Conservation (phyloP, 148 eudicot species). For the Rhododendron williamsianum region DNA sequence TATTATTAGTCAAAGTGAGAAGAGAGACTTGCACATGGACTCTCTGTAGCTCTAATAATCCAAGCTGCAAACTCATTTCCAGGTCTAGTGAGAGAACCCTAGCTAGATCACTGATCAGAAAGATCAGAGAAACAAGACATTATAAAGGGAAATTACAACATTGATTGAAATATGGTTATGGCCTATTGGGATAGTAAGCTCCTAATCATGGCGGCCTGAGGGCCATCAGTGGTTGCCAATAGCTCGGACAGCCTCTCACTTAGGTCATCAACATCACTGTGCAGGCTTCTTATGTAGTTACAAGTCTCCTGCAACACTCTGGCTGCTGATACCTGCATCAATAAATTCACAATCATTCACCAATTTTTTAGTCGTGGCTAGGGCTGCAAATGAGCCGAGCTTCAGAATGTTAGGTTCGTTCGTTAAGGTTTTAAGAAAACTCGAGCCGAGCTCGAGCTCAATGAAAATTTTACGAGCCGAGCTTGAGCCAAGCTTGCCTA, state of each 20-base stretch:
- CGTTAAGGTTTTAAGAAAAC: neutral
- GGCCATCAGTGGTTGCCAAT: conserved; percentile 30
- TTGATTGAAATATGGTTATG: neutral
- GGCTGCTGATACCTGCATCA: conserved; percentile 32
- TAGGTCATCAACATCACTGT: conserved; percentile 40
- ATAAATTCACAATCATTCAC: neutral
- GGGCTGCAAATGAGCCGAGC: no score
- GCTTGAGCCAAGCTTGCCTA: neutral
- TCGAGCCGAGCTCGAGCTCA: no score
- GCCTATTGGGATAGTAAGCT: conserved; percentile 35
- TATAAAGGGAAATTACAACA: neutral
- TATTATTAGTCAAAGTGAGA: conserved; percentile 7
- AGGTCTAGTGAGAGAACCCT: conserved; percentile 6
- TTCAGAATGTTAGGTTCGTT: no score
- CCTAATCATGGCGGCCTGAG: conserved; percentile 43
- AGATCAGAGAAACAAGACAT: neutral
- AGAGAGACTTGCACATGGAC: neutral
- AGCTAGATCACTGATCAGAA: neutral
- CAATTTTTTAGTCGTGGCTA: neutral
- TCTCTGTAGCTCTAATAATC: neutral
- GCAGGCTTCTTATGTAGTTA: conserved; percentile 39
- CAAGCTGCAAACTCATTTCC: neutral
- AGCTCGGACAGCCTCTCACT: conserved; percentile 42
- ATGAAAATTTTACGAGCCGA: no score
- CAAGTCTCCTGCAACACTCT: conserved; percentile 45